These are phyloP conservation scores for Exserohilum rostratum DNA, from an alignment of 2,329 filamentous ascomycete genomes.

Conservation along the genomic window DNA sequence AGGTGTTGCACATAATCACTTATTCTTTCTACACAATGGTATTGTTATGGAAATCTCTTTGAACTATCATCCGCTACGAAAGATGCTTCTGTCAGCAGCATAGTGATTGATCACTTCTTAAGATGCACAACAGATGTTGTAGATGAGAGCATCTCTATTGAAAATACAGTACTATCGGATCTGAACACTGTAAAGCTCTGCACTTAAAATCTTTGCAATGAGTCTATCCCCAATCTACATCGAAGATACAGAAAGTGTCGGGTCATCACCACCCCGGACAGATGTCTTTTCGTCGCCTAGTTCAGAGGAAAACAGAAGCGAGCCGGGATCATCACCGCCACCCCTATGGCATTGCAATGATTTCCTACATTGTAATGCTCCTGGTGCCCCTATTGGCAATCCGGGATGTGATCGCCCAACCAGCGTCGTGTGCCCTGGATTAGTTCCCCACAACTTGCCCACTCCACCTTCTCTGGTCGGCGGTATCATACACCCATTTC, in stretches of 20 bases:
- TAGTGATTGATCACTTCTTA: background rate
- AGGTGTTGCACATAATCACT: background rate
- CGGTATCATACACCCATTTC: background rate
- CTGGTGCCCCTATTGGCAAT: no score
- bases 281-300: background rate
- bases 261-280: background rate
- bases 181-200: background rate
- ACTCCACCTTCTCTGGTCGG: background rate
- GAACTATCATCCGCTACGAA: background rate
- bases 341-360: background rate
- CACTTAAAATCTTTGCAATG: background rate
- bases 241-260: background rate
- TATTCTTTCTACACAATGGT: background rate
- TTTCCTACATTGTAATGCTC: background rate
- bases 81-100: background rate
- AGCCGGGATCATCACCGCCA: background rate
- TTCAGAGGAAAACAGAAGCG: background rate
- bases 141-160: background rate
- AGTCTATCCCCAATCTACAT: background rate
- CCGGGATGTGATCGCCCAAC: background rate
- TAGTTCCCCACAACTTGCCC: background rate
- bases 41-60: background rate
- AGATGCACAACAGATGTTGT: background rate
- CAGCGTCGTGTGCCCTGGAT: background rate
- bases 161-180: background rate